phyloP scores from a whole-genome alignment of 352 stramenopile species.

The Blastocystis sp. region DNA sequence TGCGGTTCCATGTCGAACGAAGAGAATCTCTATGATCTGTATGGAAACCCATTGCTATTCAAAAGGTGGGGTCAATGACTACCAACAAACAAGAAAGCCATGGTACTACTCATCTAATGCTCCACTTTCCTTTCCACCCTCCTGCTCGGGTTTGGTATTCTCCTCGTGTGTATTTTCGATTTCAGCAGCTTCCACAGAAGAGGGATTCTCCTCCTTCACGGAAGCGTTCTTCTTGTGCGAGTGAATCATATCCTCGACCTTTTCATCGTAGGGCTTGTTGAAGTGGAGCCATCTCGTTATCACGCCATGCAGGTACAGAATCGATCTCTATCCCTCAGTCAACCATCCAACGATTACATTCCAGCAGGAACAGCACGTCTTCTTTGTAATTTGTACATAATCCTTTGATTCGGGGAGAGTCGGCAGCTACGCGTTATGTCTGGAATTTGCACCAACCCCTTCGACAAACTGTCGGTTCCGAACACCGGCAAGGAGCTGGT shows the following conservation, averaged over 20 bases:
- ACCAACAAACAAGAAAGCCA: conserved; percentile 23
- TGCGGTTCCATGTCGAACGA: conserved; percentile 6
- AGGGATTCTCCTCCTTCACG: no score
- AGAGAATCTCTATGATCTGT: neutral
- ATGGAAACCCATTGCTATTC: no score
- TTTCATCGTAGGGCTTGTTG: conserved; percentile 36
- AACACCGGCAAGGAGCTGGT: conserved; percentile 19
- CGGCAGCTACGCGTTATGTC: neutral
- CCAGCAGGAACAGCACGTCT: conserved; percentile 12
- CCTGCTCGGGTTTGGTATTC: no score
- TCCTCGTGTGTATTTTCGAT: no score
- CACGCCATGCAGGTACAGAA: conserved; percentile 29
- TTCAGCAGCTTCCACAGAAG: no score
- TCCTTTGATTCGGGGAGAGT: conserved; percentile 36
- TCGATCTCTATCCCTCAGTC: conserved; percentile 35
- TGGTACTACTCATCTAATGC: conserved; percentile 4
- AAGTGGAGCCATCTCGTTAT: conserved; percentile 27
- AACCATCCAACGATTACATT: neutral
- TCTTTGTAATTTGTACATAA: conserved; percentile 26
- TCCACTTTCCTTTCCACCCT: conserved; percentile 16
- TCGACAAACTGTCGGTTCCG: conserved; percentile 9
- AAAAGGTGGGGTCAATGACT: neutral
- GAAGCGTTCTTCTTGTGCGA: neutral
- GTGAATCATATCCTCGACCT: conserved; percentile 21
- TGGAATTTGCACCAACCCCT: neutral